These are phyloP conservation scores for Leersia perrieri DNA, from an alignment of 176 grass and related monocot genomes.

Conservation along the genomic window DNA sequence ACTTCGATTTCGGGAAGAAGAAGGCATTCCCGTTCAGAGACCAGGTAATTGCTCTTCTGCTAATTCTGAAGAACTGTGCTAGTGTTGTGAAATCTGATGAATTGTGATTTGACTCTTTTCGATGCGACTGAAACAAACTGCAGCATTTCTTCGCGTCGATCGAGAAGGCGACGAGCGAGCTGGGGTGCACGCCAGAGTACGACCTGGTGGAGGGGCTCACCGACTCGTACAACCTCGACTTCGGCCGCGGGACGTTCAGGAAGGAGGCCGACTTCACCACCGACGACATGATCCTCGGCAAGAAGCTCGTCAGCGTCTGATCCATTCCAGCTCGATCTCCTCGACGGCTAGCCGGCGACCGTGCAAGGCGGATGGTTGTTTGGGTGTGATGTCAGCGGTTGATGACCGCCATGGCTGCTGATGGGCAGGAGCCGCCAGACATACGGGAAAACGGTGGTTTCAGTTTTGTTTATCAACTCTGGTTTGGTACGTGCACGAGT, in stretches of 20 bases:
- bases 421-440: not conserved
- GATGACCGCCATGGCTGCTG: not conserved
- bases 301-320: constrained; percentile 59
- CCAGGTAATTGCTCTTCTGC: constrained; percentile 45
- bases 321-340: too few relatives aligned
- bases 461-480: not conserved
- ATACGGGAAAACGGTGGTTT: not conserved
- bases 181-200: constrained; percentile 61
- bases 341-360: not conserved
- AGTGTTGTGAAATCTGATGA: not conserved
- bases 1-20: constrained; percentile 96
- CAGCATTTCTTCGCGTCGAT: constrained; percentile 97
- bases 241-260: constrained; percentile 69
- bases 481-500: not conserved
- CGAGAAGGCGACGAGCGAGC: constrained; percentile 60
- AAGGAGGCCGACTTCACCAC: constrained; percentile 87
- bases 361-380: not conserved
- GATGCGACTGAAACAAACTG: not conserved
- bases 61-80: not conserved
- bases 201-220: constrained; percentile 68
- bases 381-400: not conserved
- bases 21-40: constrained; percentile 96
- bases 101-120: not conserved
- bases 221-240: constrained; percentile 93
- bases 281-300: constrained; percentile 90